phyloP scores from a whole-genome alignment of 495 filamentous ascomycete genomes.

The Aspergillus homomorphus region DNA sequence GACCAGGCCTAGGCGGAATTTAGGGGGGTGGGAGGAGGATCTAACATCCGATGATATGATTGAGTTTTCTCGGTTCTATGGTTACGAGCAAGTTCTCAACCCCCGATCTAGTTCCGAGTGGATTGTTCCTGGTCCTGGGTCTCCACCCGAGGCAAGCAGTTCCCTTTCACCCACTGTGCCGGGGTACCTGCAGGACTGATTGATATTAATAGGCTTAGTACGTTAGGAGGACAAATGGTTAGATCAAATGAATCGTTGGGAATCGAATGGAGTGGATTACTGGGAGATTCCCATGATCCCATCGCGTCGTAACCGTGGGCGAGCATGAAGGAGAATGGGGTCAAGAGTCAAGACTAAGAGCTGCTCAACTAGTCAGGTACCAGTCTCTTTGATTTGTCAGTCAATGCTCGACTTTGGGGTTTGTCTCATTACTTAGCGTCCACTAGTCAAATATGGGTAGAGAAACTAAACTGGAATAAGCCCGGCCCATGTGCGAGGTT shows the following conservation, averaged over 20 bases:
- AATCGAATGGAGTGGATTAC: background rate
- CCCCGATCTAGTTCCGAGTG: no score
- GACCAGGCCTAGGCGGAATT: background rate
- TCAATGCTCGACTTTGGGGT: background rate
- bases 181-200: conserved; percentile 13
- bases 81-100: conserved; percentile 1
- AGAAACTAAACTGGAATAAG: background rate
- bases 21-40: background rate
- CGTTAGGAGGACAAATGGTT: no score
- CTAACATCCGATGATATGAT: conserved; percentile 4
- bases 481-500: conserved; percentile 1
- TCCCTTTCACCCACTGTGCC: background rate
- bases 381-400: background rate
- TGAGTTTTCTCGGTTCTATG: conserved; percentile 4
- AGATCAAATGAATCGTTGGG: background rate
- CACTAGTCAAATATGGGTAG: background rate
- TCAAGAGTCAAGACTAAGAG: no score
- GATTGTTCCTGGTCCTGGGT: background rate
- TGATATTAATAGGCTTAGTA: conserved; percentile 3
- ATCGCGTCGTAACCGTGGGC: background rate
- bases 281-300: background rate
- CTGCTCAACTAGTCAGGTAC: background rate
- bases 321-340: background rate
- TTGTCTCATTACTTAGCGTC: background rate
- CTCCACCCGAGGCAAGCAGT: background rate